Conservation (phyloP, 2,329 filamentous ascomycete species). For the Aspergillus latus region DNA sequence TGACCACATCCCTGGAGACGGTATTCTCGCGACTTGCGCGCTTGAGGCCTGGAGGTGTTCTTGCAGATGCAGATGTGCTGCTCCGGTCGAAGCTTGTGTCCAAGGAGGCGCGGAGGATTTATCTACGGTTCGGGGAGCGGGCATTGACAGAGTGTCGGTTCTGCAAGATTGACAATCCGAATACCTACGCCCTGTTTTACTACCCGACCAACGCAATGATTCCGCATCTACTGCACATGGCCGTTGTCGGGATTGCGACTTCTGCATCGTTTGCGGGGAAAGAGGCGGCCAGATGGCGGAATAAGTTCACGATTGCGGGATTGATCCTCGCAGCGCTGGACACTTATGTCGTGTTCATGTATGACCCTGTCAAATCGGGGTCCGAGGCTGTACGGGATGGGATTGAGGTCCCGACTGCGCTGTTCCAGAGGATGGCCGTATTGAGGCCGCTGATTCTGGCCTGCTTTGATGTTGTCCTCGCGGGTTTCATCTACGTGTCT, state of each 20-base stretch:
- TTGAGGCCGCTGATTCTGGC: constrained; percentile 66
- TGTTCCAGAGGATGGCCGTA: constrained; percentile 50
- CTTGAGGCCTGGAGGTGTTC: constrained; percentile 38
- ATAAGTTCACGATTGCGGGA: constrained; percentile 63
- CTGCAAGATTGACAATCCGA: constrained; percentile 69
- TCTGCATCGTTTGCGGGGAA: constrained; percentile 64
- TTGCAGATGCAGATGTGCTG: constrained; percentile 58
- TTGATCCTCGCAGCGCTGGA: constrained; percentile 63
- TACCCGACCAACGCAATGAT: constrained; percentile 66
- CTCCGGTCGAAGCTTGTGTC: constrained; percentile 69
- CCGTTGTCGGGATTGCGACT: constrained; percentile 70
- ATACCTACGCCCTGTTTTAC: constrained; percentile 76
- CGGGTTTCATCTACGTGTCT: constrained; percentile 69
- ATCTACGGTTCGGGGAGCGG: constrained; percentile 77
- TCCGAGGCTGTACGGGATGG: constrained; percentile 64
- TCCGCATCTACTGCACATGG: constrained; percentile 78
- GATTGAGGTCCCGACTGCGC: constrained; percentile 58
- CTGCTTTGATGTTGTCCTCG: constrained; percentile 63
- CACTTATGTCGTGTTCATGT: constrained; percentile 63
- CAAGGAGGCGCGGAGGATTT: constrained; percentile 72
- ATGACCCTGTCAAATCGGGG: constrained; percentile 53
- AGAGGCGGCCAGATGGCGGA: constrained; percentile 68
- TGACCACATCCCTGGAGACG: constrained; percentile 81
- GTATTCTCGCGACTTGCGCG: constrained; percentile 72
- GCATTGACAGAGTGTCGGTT: constrained; percentile 76